A percentile compares a stretch with the other conserved stretches of the same genome.
Conservation (phyloP, 176 grass and related monocot genomes). For the Musa itinerans region DNA sequence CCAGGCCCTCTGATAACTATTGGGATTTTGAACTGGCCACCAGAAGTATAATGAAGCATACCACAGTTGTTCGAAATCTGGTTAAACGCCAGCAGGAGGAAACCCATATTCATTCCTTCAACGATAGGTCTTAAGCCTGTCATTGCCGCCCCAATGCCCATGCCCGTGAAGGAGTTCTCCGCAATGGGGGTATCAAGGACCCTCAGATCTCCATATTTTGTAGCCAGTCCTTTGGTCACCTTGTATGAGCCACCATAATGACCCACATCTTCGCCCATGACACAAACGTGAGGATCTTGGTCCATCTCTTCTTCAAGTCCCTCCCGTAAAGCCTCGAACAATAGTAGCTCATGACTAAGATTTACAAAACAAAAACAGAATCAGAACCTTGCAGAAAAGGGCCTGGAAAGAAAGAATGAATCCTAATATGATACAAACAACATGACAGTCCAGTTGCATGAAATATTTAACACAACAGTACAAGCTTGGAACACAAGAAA, state of each 20-base stretch:
- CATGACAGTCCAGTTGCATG: background rate
- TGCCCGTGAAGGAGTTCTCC: slow-evolving; percentile 85
- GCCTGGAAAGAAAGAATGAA: background rate
- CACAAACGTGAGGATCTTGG: slow-evolving; percentile 60
- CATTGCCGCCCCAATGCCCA: slow-evolving; percentile 90
- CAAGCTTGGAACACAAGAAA: background rate
- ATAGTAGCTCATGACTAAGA: slow-evolving; percentile 55
- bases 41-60: slow-evolving; percentile 97
- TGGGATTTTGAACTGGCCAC: slow-evolving; percentile 93
- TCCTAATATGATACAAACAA: background rate
- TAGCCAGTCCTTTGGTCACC: slow-evolving; percentile 73
- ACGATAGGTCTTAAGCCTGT: slow-evolving; percentile 64
- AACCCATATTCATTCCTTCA: slow-evolving; percentile 98
- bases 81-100: slow-evolving; percentile 88
- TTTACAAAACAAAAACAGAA: background rate
- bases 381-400: background rate
- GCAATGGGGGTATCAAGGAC: slow-evolving; percentile 93
- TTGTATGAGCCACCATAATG: slow-evolving; percentile 92
- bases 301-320: slow-evolving; percentile 91
- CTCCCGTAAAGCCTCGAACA: slow-evolving; percentile 82
- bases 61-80: slow-evolving; percentile 98
- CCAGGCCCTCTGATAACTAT: slow-evolving; percentile 80
- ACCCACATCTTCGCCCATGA: slow-evolving; percentile 83
- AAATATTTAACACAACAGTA: background rate
- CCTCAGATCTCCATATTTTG: slow-evolving; percentile 72